Evolutionary conservation across 139 green algal genomes (phyloP).

Genomic region (Dunaliella sp.): DNA sequence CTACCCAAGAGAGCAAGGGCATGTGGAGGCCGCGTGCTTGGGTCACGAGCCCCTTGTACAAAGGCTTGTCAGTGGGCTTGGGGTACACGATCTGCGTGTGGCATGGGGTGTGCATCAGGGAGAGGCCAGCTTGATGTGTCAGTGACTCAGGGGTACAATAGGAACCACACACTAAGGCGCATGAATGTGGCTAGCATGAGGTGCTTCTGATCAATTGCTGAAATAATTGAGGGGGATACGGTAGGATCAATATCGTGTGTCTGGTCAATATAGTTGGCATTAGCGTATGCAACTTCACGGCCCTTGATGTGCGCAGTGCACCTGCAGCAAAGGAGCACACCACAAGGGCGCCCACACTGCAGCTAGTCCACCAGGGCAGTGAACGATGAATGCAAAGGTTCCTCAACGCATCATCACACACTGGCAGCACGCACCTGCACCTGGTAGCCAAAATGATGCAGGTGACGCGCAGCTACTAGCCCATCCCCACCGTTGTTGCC

Average conservation of each 20-base stretch:
- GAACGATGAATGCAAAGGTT: background rate
- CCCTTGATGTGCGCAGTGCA: background rate
- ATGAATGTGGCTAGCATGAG: too few species aligned
- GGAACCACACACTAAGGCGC: too few species aligned
- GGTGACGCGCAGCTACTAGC: constrained; percentile 90
- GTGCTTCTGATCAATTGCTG: too few species aligned
- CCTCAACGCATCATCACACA: background rate
- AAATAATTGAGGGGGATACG: too few species aligned
- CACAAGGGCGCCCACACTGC: background rate
- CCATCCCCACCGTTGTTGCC: constrained; percentile 99
- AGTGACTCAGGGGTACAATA: too few species aligned
- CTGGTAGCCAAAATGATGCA: constrained; percentile 88
- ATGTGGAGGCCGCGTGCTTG: constrained; percentile 48
- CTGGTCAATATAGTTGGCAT: too few species aligned
- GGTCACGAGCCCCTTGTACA: constrained; percentile 85
- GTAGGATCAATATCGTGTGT: too few species aligned
- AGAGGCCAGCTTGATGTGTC: too few species aligned
- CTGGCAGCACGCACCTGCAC: constrained; percentile 52
- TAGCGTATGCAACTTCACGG: too few species aligned
- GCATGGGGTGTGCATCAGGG: too few species aligned
- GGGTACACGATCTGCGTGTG: constrained; percentile 84
- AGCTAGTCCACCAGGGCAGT: background rate
- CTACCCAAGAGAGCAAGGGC: constrained; percentile 4
- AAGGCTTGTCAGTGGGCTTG: constrained; percentile 80
- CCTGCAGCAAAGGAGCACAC: background rate